Conservation (phyloP, 2,329 filamentous ascomycete genomes). For the Exophiala bonariae region DNA sequence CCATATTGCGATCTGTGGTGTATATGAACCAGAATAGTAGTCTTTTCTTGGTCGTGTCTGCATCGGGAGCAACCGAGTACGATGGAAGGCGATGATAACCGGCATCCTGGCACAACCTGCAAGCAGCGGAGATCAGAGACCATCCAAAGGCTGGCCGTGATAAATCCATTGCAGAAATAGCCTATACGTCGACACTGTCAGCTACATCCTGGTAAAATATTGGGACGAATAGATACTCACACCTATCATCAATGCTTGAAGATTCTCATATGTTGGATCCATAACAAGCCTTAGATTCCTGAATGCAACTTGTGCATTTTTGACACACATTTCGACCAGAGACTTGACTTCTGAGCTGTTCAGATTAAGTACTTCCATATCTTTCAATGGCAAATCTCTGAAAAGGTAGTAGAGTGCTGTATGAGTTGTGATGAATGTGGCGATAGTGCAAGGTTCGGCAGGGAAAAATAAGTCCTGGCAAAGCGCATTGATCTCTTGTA, state of each 20-base stretch:
- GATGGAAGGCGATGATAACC: constrained; percentile 57
- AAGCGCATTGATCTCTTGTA: constrained; percentile 36
- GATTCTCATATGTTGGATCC: constrained; percentile 55
- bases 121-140: constrained; percentile 61
- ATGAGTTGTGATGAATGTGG: constrained; percentile 41
- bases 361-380: constrained; percentile 23
- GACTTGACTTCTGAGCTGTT: constrained; percentile 30
- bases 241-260: constrained; percentile 60
- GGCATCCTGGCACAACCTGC: constrained; percentile 61
- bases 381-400: constrained; percentile 11
- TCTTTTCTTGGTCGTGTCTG: constrained; percentile 31
- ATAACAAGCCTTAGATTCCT: constrained; percentile 57
- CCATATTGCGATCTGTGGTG: constrained; percentile 58
- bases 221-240: constrained; percentile 41
- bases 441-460: constrained; percentile 41
- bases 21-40: constrained; percentile 61
- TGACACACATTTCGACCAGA: constrained; percentile 38
- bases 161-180: constrained; percentile 62
- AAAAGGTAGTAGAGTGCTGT: constrained; percentile 41
- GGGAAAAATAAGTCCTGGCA: constrained; percentile 47
- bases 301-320: constrained; percentile 47
- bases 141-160: constrained; percentile 65
- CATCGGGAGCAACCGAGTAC: constrained; percentile 19
- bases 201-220: not conserved
- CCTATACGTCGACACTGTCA: constrained; percentile 38